Percentiles rank a stretch among this genome's conserved stretches.
phyloP scores from a whole-genome alignment of 179 eudicot species.

The Sideroxylon spinosum region DNA sequence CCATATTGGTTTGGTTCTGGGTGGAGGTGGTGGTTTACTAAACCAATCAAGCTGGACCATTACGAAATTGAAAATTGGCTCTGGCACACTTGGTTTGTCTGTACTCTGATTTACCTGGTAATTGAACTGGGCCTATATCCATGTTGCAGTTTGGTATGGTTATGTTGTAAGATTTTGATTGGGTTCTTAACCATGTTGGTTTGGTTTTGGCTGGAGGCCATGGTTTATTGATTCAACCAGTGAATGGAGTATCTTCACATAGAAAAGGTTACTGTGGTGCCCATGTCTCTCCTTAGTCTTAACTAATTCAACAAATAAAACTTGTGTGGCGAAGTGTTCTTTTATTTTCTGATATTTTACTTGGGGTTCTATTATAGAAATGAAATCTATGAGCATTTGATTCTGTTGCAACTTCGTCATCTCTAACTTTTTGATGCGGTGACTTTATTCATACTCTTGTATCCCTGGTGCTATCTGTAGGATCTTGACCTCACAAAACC shows the following conservation, averaged over 20 bases:
- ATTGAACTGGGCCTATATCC: background rate
- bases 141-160: no score
- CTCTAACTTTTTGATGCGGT: background rate
- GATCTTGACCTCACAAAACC: slow-evolving; percentile 73
- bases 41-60: no score
- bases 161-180: background rate
- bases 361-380: background rate
- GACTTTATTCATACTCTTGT: background rate
- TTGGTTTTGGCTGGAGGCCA: background rate
- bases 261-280: background rate
- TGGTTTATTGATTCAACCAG: background rate
- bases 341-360: background rate
- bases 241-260: background rate
- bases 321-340: background rate
- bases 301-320: background rate
- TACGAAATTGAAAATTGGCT: no score
- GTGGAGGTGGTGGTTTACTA: background rate
- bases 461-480: slow-evolving; percentile 31
- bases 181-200: background rate
- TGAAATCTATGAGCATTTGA: background rate
- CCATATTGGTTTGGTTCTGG: background rate
- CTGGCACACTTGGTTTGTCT: no score
- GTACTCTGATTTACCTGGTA: no score
- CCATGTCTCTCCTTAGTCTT: background rate
- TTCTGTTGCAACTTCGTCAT: background rate